Conservation (phyloP, 2,329 filamentous ascomycete species). For the Neoascochyta sp. region DNA sequence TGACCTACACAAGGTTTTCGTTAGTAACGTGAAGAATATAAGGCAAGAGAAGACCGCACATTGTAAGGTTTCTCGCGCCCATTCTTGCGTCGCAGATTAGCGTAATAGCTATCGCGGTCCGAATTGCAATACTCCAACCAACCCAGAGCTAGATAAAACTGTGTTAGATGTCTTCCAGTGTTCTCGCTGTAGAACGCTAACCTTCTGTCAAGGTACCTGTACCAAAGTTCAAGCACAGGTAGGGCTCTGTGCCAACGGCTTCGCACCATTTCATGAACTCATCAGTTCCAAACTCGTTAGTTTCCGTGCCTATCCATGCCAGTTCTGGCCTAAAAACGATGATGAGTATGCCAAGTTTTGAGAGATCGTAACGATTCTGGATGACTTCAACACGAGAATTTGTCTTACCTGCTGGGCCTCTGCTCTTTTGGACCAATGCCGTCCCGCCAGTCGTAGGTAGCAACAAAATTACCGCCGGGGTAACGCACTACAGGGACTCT, state of each 20-base stretch:
- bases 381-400: no score
- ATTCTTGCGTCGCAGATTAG: conserved; percentile 72
- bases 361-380: no score
- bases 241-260: conserved; percentile 70
- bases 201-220: conserved; percentile 60
- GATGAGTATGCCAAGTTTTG: conserved; percentile 9
- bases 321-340: conserved; percentile 60
- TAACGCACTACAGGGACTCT: conserved; percentile 75
- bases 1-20: conserved; percentile 50
- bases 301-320: conserved; percentile 74
- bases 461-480: conserved; percentile 79
- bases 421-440: conserved; percentile 70
- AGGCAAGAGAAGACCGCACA: conserved; percentile 29
- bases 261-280: conserved; percentile 83
- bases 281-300: conserved; percentile 77
- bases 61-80: conserved; percentile 74
- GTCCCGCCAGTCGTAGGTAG: conserved; percentile 83
- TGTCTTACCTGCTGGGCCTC: conserved; percentile 54
- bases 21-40: conserved; percentile 4
- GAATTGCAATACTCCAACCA: conserved; percentile 89
- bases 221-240: conserved; percentile 76
- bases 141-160: conserved; percentile 53
- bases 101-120: conserved; percentile 72
- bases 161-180: no score
- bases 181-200: conserved; percentile 47